Base-by-base conservation (phyloP, 2,329 filamentous ascomycete genomes). In the Ramularia collo-cygni region DNA sequence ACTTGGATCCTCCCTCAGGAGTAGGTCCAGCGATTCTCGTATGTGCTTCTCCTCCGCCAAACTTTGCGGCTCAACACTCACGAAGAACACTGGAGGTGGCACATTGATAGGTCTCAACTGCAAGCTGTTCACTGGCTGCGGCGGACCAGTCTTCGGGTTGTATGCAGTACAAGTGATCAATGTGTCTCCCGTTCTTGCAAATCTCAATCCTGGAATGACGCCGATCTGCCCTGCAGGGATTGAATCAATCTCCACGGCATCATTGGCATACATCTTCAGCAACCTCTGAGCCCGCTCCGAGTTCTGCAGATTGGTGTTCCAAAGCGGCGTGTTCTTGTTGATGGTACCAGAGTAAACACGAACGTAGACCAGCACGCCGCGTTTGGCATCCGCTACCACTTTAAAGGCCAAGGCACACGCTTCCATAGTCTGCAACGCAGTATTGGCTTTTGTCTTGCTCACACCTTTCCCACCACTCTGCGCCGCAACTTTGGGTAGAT, bases 21-120 rank as follows among this genome's bases (percentile, higher is more conserved):
- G 75, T 35, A 92, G 77, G 4, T 79, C 75, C 4, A 98, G 69
- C 1, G 83, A 82, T 4, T 83, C 77, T 40, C 85, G 77, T 4
- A 98, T 76, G 43, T 82, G 76, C 53, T 88, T 89, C 53, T 88
- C 84, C 50, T 89, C 87, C 21, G 82, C 75, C 21, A 85, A 68
- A 53, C 85, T 82, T 51, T 87, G 67, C 13, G 79, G 86, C 49
- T 96, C 90, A 18, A 96, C 81, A 44, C 89, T 86, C n/a, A 93
- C 82, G 62, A 96, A 98, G 57, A 95, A 95, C 0, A 98, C 92
- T 0, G 92, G 88, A 0, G 92, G 88, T 1, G 92, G 90, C 1
- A 95, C 85, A 43, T 85, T 77, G 18, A 94, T 92, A 0, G 92
- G 87, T 12, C 87, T 79, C 26, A 98, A 76, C 57, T 95, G 88